A percentile compares a stretch with the other conserved stretches of the same genome.
phyloP scores from a whole-genome alignment of 306 rosid species.

The Cicer judaicum region DNA sequence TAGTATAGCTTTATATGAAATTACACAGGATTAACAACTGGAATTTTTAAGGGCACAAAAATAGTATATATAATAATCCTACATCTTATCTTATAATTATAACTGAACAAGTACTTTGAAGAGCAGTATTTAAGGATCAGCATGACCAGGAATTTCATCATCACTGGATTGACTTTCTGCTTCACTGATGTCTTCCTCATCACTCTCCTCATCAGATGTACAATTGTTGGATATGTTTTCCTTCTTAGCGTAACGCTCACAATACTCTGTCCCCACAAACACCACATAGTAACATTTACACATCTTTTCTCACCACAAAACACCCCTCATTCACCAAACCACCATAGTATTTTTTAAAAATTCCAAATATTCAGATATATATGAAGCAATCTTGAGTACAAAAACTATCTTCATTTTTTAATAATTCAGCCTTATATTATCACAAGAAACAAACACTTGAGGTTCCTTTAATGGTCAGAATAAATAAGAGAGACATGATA shows the following conservation, averaged over 20 bases:
- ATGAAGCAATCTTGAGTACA: conserved; percentile 32
- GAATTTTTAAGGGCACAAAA: conserved; percentile 53
- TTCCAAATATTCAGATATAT: conserved; percentile 13
- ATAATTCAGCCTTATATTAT: conserved; percentile 6
- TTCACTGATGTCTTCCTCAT: conserved; percentile 74
- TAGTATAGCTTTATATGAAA: conserved; percentile 22
- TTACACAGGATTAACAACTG: conserved; percentile 41
- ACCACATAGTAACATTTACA: conserved; percentile 32
- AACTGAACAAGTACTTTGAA: conserved; percentile 38
- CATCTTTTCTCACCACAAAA: conserved; percentile 30
- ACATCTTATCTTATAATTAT: conserved; percentile 51
- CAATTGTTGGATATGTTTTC: conserved; percentile 66
- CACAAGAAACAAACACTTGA: neutral
- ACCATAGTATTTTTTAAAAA: neutral
- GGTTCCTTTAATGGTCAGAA: too few relatives aligned
- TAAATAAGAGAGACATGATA: too few relatives aligned
- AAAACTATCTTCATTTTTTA: conserved; percentile 7
- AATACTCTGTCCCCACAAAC: conserved; percentile 75
- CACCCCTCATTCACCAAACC: conserved; percentile 32
- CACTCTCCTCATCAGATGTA: conserved; percentile 74
- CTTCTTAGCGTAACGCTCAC: conserved; percentile 89
- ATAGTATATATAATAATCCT: conserved; percentile 46
- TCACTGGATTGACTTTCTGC: conserved; percentile 79
- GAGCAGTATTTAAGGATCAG: conserved; percentile 62
- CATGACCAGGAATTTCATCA: conserved; percentile 87